Percentiles rank a stretch among this genome's conserved stretches.
phyloP scores from a whole-genome alignment of 2,329 filamentous ascomycete genomes.

The Penicillium oxalicum region DNA sequence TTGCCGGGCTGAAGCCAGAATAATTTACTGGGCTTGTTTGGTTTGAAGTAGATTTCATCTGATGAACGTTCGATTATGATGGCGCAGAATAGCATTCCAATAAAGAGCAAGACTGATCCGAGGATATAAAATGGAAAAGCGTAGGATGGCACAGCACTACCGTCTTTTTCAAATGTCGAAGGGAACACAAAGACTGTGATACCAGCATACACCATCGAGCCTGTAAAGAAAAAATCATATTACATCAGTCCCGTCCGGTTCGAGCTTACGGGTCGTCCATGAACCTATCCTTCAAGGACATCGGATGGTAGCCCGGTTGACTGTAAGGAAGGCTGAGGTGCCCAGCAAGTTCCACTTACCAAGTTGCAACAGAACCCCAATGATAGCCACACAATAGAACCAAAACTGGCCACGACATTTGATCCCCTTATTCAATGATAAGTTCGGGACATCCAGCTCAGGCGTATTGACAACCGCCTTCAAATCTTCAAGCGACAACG shows the following conservation, averaged over 20 bases:
- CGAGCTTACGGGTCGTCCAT: background rate
- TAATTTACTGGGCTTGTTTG: conserved; percentile 24
- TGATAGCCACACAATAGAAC: conserved; percentile 25
- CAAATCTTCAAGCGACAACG: conserved; percentile 1
- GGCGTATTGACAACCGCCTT: conserved; percentile 10
- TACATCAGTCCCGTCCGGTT: background rate
- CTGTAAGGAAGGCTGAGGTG: too few species aligned
- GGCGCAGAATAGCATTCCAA: conserved; percentile 33
- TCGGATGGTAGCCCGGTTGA: too few species aligned
- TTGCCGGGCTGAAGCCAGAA: conserved; percentile 38
- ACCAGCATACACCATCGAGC: conserved; percentile 23
- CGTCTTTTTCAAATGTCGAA: conserved; percentile 22
- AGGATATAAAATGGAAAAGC: conserved; percentile 31
- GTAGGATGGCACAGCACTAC: conserved; percentile 21
- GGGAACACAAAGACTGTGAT: conserved; percentile 28
- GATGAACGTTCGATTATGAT: conserved; percentile 32
- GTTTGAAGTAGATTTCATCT: conserved; percentile 20
- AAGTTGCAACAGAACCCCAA: conserved; percentile 25
- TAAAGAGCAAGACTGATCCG: conserved; percentile 28
- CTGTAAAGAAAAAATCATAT: conserved; percentile 8
- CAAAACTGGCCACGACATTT: conserved; percentile 22
- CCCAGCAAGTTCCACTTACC: conserved; percentile 15
- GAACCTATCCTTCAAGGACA: too few species aligned
- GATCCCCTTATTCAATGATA: conserved; percentile 35
- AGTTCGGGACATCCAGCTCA: conserved; percentile 29